These are phyloP conservation scores for Trichoderma asperellum DNA, from an alignment of 2,329 filamentous ascomycete genomes.

Conservation along the genomic window DNA sequence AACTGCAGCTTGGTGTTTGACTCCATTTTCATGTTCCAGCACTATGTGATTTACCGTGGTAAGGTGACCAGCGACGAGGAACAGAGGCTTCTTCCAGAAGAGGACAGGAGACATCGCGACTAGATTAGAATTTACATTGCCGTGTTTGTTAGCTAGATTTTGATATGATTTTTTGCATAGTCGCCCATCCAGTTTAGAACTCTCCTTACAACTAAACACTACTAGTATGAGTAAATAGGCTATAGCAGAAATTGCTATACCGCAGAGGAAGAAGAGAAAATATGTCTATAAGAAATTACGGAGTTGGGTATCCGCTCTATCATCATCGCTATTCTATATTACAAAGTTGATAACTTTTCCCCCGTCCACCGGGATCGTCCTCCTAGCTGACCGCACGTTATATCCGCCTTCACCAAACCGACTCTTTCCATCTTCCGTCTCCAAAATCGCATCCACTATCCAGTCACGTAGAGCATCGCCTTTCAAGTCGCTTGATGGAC, in stretches of 20 bases:
- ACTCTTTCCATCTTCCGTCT: constrained; percentile 61
- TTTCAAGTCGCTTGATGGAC: constrained; percentile 48
- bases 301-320: constrained; percentile 26
- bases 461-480: constrained; percentile 58
- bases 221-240: too few relatives aligned
- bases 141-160: not conserved
- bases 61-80: constrained; percentile 24
- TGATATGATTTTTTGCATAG: not conserved
- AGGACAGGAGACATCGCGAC: constrained; percentile 30
- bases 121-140: not conserved
- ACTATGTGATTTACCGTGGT: constrained; percentile 74
- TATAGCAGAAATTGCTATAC: constrained; percentile 1
- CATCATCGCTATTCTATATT: constrained; percentile 41
- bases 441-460: constrained; percentile 64
- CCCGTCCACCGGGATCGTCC: constrained; percentile 66
- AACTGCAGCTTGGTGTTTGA: constrained; percentile 89
- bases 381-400: constrained; percentile 58
- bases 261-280: not conserved
- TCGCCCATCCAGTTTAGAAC: not conserved
- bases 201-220: not conserved
- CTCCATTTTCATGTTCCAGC: constrained; percentile 81
- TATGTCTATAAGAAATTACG: constrained; percentile 21
- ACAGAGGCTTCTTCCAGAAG: constrained; percentile 39
- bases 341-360: constrained; percentile 79
- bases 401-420: constrained; percentile 55